Conservation (phyloP, 208 protist species). For the Wallacemonas sp. region DNA sequence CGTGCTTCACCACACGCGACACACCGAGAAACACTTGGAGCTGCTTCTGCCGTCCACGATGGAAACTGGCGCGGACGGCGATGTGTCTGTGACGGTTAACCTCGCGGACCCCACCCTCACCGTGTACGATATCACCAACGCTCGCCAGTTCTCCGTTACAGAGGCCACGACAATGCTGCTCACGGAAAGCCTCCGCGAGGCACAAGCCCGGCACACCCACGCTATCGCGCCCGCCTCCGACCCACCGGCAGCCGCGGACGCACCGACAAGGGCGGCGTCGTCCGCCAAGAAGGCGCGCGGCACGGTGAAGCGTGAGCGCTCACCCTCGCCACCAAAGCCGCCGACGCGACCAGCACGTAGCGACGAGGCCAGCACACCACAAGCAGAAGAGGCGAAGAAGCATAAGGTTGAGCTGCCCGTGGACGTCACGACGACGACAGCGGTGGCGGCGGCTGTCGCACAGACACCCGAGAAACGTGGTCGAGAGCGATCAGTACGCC, state of each 20-base stretch:
- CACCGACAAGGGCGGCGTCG: no score
- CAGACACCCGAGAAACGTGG: no score
- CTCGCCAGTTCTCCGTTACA: neutral
- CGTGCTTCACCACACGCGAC: neutral
- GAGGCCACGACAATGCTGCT: neutral
- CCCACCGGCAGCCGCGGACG: no score
- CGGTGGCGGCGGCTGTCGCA: no score
- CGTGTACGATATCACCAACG: neutral
- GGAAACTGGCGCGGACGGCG: neutral
- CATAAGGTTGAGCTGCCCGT: no score
- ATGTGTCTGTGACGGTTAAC: neutral
- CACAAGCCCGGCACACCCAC: neutral
- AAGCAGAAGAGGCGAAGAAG: no score
- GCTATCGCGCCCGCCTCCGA: no score
- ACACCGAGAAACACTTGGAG: neutral
- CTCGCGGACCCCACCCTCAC: neutral
- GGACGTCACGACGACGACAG: no score
- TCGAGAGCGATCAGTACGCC: no score
- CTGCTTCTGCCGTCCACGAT: neutral
- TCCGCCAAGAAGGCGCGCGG: neutral
- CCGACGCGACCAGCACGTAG: no score
- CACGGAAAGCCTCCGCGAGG: neutral
- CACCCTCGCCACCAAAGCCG: neutral
- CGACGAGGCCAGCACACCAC: no score
- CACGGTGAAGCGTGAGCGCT: neutral